Percentiles rank a stretch among this genome's conserved stretches.
Evolutionary conservation across 768 basidiomycete species (phyloP).

Genomic region (Termitomyces bulborhizus): DNA sequence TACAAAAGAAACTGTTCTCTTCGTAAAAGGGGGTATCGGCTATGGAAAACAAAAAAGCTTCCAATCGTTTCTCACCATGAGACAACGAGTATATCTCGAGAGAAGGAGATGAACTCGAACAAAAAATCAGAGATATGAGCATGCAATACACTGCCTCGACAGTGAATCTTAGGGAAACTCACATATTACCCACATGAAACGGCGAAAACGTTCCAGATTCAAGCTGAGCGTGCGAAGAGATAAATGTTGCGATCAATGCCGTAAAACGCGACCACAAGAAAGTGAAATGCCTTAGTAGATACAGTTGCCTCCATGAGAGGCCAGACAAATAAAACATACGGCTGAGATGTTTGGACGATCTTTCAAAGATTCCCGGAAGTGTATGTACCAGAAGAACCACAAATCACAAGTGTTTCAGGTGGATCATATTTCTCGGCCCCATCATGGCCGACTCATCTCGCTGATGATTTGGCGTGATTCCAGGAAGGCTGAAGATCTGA

Average conservation of each 20-base stretch:
- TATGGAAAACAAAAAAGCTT: neutral
- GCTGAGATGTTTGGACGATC: neutral
- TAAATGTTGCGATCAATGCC: constrained; percentile 3
- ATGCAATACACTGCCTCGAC: neutral
- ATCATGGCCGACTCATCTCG: neutral
- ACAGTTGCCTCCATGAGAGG: neutral
- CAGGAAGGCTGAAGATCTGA: neutral
- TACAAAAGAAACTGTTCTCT: neutral
- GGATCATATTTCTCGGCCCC: too few species aligned
- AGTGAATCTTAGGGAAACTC: neutral
- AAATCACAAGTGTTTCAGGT: neutral
- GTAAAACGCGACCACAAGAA: neutral
- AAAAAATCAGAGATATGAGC: neutral
- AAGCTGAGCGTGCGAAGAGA: neutral
- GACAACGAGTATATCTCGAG: neutral
- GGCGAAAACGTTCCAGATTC: neutral
- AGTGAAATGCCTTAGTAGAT: neutral
- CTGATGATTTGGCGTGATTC: neutral
- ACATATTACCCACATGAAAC: too few species aligned
- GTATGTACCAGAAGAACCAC: neutral
- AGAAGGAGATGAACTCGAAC: neutral
- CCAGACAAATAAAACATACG: neutral
- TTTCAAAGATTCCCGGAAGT: neutral
- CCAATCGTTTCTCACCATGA: neutral
- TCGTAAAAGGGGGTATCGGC: neutral